A percentile compares a stretch with the other conserved stretches of the same genome.
Conservation (phyloP, 2,329 filamentous ascomycete genomes). For the Trichoderma lentiforme region DNA sequence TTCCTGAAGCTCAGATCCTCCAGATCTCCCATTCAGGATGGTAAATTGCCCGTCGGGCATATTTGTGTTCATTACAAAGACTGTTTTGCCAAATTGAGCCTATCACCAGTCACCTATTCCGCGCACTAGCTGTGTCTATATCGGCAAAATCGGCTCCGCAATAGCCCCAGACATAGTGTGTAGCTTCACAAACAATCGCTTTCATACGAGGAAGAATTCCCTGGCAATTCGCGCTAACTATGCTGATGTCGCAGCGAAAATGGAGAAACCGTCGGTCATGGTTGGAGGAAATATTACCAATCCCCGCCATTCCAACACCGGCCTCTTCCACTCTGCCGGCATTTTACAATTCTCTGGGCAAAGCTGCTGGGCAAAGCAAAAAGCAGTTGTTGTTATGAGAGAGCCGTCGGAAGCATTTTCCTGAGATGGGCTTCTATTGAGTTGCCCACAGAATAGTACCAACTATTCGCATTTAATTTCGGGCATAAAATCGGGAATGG, state of each 20-base stretch:
- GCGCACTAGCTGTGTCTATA: neutral
- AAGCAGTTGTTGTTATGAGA: neutral
- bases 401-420: conserved; percentile 8
- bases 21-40: neutral
- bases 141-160: conserved; percentile 4
- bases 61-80: neutral
- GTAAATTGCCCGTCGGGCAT: conserved; percentile 6
- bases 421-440: neutral
- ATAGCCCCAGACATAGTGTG: neutral
- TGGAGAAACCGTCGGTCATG: neutral
- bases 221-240: neutral
- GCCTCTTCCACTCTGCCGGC: neutral
- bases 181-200: neutral
- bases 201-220: conserved; percentile 3
- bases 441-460: neutral
- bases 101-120: neutral
- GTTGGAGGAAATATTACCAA: neutral
- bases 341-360: neutral
- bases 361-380: neutral
- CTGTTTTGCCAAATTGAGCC: neutral
- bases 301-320: neutral
- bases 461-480: neutral
- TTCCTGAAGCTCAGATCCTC: neutral
- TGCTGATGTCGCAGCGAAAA: neutral
- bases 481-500: neutral